Percentiles rank a stretch among this genome's conserved stretches.
Evolutionary conservation across 2,329 filamentous ascomycete genomes (phyloP).

Genomic region (Aspergillus felis): DNA sequence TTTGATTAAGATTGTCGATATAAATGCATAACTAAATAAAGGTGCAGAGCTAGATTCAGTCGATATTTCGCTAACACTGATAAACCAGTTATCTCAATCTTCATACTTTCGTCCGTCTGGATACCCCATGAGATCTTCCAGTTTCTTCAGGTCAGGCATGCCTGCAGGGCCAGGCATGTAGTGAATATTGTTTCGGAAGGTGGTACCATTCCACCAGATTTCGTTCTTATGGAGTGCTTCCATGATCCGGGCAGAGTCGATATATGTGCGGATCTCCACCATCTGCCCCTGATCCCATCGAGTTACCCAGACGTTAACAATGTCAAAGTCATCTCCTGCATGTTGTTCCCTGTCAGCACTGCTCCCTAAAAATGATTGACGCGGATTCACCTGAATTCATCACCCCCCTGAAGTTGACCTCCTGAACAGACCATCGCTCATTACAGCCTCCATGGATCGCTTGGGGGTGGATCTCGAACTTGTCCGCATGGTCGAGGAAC

Average conservation of each 20-base stretch:
- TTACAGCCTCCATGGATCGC: slow-evolving; percentile 32
- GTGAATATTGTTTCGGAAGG: slow-evolving; percentile 22
- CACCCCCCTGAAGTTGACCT: slow-evolving; percentile 27
- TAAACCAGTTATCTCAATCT: slow-evolving; percentile 4
- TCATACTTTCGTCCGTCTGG: slow-evolving; percentile 26
- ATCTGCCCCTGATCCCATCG: slow-evolving; percentile 29
- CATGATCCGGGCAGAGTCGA: slow-evolving; percentile 26
- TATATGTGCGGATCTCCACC: slow-evolving; percentile 32
- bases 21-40: not conserved
- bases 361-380: not conserved
- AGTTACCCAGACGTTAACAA: slow-evolving; percentile 33
- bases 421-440: slow-evolving; percentile 30
- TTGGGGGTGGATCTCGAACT: slow-evolving; percentile 27
- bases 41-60: not conserved
- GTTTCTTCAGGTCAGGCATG: slow-evolving; percentile 26
- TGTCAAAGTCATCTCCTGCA: slow-evolving; percentile 27
- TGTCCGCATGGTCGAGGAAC: slow-evolving; percentile 26
- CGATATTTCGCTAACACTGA: not conserved
- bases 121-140: slow-evolving; percentile 25
- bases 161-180: slow-evolving; percentile 32
- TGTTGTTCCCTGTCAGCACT: not conserved
- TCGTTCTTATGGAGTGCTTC: slow-evolving; percentile 30
- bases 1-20: not conserved
- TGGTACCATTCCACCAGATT: slow-evolving; percentile 31
- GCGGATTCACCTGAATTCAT: slow-evolving; percentile 29